These are phyloP conservation scores for Colletotrichum sp. DNA, from an alignment of 2,329 filamentous ascomycete genomes.

Conservation along the genomic window DNA sequence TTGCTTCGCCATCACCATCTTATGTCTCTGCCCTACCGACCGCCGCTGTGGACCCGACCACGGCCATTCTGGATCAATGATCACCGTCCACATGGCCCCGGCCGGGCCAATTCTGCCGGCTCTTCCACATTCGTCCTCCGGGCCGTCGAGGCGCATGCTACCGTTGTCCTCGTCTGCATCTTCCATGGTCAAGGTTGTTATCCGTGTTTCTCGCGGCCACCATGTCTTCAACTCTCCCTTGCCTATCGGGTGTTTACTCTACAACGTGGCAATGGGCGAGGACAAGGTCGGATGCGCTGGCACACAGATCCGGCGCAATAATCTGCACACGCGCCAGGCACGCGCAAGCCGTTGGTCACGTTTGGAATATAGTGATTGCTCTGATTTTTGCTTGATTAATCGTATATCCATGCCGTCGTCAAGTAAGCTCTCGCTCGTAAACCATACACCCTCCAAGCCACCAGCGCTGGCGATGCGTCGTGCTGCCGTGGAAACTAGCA, in stretches of 20 bases:
- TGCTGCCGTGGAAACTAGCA: background rate
- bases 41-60: background rate
- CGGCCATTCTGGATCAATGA: background rate
- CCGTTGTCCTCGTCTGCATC: background rate
- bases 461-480: background rate
- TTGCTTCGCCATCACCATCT: background rate
- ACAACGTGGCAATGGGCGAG: background rate
- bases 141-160: background rate
- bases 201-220: background rate
- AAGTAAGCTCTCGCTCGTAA: background rate
- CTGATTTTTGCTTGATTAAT: background rate
- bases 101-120: background rate
- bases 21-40: background rate
- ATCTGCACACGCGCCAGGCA: conserved; percentile 6
- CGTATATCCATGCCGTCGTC: background rate
- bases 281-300: conserved; percentile 4
- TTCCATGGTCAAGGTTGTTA: background rate
- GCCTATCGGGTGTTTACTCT: background rate
- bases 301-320: conserved; percentile 3
- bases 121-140: background rate
- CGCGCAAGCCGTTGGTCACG: background rate
- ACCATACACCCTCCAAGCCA: background rate
- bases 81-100: background rate
- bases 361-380: background rate
- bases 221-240: background rate